Conservation (phyloP, 345 rosid species). For the Erodium maritimum region DNA sequence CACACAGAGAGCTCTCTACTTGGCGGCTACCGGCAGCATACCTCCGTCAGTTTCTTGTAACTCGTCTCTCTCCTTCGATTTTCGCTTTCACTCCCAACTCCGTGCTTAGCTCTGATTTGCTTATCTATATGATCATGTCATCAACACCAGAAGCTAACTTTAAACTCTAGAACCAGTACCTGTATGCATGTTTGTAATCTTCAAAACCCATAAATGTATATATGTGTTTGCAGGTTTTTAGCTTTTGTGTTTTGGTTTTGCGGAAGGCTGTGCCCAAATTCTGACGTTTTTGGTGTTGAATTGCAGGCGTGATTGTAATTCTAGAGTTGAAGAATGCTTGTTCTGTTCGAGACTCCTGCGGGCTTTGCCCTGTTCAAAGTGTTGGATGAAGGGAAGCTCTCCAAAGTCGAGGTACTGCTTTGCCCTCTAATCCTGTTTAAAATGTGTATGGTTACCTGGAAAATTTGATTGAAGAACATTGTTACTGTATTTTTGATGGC, state of each 20-base stretch:
- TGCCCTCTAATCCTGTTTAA: not conserved
- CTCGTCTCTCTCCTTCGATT: not conserved
- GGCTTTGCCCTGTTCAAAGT: slow-evolving; percentile 72
- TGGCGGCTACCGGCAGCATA: too few species aligned
- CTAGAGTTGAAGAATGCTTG: slow-evolving; percentile 27
- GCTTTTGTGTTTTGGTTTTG: not conserved
- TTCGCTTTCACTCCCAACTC: not conserved
- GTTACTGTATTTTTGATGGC: too few species aligned
- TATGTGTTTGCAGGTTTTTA: not conserved
- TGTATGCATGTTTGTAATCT: too few species aligned
- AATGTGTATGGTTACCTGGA: not conserved
- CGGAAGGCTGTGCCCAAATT: not conserved
- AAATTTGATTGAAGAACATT: too few species aligned
- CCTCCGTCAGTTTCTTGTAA: not conserved
- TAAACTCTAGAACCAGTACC: too few species aligned
- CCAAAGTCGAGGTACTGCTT: slow-evolving; percentile 51
- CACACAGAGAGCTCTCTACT: not conserved
- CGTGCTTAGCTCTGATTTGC: too few species aligned
- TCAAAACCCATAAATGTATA: too few species aligned
- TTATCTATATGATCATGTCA: too few species aligned
- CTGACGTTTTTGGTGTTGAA: not conserved
- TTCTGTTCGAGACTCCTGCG: slow-evolving; percentile 63
- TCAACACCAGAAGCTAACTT: too few species aligned
- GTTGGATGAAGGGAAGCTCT: slow-evolving; percentile 51
- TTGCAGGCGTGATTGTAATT: not conserved